These are phyloP conservation scores for Glarea lozoyensis DNA, from an alignment of 495 filamentous ascomycete species.

Conservation along the genomic window DNA sequence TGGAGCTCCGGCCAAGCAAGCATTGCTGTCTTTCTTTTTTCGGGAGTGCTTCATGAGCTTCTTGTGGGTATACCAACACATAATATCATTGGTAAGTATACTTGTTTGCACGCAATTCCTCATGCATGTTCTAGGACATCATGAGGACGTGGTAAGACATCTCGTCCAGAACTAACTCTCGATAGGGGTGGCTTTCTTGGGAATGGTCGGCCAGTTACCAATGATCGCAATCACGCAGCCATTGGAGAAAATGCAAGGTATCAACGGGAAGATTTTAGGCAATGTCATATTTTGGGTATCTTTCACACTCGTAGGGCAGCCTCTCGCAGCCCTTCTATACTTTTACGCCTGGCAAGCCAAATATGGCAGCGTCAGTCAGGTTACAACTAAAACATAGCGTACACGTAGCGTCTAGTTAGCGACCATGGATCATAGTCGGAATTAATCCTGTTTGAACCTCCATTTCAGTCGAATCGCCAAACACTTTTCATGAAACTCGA, in stretches of 20 bases:
- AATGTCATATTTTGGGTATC: conserved; percentile 94
- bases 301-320: conserved; percentile 91
- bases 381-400: not conserved
- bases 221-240: conserved; percentile 72
- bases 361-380: conserved; percentile 59
- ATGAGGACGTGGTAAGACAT: too few relatives aligned
- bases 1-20: conserved; percentile 60
- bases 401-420: not conserved
- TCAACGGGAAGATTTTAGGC: conserved; percentile 65
- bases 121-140: too few relatives aligned
- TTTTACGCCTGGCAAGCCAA: conserved; percentile 99
- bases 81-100: conserved; percentile 66
- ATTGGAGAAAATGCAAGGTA: conserved; percentile 67
- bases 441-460: too few relatives aligned
- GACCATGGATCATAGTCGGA: not conserved
- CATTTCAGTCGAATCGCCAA: not conserved
- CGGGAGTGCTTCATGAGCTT: conserved; percentile 82
- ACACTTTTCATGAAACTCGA: conserved; percentile 24
- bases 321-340: conserved; percentile 79
- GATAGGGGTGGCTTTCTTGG: conserved; percentile 66
- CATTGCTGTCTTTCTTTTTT: conserved; percentile 73
- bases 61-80: conserved; percentile 93
- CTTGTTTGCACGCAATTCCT: not conserved
- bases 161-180: conserved; percentile 15
- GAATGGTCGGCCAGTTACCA: conserved; percentile 90